These are phyloP conservation scores for Mercurialis annua DNA, from an alignment of 345 rosid species.

Conservation along the genomic window DNA sequence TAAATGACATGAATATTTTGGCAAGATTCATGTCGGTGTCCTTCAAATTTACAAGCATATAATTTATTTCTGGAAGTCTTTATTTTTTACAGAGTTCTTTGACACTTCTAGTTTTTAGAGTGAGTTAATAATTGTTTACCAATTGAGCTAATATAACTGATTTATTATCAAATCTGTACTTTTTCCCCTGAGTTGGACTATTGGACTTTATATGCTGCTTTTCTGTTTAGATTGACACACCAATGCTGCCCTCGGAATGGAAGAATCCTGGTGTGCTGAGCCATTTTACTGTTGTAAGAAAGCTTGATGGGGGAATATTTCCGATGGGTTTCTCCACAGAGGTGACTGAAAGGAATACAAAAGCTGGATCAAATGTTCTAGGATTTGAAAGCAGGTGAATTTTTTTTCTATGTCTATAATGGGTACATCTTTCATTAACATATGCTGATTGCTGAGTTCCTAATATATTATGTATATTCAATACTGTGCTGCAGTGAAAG, in stretches of 20 bases:
- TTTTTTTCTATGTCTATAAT: constrained; percentile 1
- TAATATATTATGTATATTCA: constrained; percentile 10
- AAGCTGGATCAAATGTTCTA: constrained; percentile 73
- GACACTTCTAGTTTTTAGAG: neutral
- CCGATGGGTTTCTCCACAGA: constrained; percentile 96
- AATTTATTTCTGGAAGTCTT: neutral
- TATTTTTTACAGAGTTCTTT: neutral
- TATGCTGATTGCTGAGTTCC: constrained; percentile 3
- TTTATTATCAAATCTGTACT: neutral
- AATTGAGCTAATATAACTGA: neutral
- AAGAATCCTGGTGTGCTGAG: constrained; percentile 72
- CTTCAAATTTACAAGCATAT: neutral
- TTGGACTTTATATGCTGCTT: constrained; percentile 23
- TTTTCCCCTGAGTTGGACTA: constrained; percentile 10
- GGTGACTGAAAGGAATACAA: constrained; percentile 71
- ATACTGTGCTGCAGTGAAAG: constrained; percentile 68
- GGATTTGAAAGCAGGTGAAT: constrained; percentile 75
- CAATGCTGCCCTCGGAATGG: constrained; percentile 88
- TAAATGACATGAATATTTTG: neutral
- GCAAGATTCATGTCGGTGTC: neutral
- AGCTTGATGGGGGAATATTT: constrained; percentile 84
- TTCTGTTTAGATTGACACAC: constrained; percentile 76
- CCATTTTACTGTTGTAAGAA: constrained; percentile 86
- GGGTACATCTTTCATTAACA: neutral
- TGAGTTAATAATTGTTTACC: neutral